A percentile compares a stretch with the other conserved stretches of the same genome.
phyloP scores from a whole-genome alignment of 1,284 basidiomycete genomes.

The Pholiota adiposa region DNA sequence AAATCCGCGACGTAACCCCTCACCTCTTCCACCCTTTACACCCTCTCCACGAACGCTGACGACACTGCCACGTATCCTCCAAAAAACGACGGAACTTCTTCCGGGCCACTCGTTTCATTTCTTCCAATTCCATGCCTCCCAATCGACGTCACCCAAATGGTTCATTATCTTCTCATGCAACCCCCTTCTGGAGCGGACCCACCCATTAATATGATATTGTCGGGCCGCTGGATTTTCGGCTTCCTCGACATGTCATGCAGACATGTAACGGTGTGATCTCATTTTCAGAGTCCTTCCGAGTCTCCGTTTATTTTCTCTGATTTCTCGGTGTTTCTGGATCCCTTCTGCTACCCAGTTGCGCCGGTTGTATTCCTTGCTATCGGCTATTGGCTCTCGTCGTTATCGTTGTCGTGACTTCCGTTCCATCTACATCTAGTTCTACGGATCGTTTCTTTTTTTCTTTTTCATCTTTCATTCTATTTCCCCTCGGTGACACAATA shows the following conservation, averaged over 20 bases:
- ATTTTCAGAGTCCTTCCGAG: no score
- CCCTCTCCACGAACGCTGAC: neutral
- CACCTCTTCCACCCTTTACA: neutral
- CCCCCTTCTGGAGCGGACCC: neutral
- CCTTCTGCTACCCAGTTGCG: neutral
- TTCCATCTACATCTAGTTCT: neutral
- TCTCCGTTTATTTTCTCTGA: no score
- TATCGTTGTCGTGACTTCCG: neutral
- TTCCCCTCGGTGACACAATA: neutral
- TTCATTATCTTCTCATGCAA: neutral
- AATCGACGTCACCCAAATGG: no score
- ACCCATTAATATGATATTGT: neutral
- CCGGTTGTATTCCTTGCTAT: neutral
- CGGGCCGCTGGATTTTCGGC: neutral
- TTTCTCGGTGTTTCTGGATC: neutral
- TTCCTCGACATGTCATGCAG: neutral
- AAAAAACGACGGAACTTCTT: neutral
- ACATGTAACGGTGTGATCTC: no score
- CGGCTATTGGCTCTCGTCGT: no score
- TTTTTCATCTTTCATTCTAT: neutral
- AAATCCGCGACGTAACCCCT: no score
- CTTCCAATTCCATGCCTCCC: neutral
- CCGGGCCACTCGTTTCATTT: neutral
- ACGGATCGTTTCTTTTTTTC: neutral
- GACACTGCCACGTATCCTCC: slow-evolving; percentile 8